Evolutionary conservation across 2,329 filamentous ascomycete species (phyloP).

Genomic region (Fonsecaea monophora): DNA sequence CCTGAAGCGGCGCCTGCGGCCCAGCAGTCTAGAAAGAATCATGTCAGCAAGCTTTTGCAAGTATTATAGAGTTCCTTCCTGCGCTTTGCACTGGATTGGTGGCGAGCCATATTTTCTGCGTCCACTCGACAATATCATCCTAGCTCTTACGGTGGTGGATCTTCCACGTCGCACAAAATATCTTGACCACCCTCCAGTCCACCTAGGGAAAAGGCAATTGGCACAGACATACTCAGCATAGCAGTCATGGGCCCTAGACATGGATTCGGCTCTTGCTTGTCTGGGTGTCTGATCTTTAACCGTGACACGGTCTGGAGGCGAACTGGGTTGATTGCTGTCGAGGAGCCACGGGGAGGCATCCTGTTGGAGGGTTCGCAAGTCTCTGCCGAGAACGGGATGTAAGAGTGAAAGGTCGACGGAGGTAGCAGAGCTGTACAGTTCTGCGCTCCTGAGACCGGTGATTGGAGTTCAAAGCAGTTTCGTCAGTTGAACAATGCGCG

Average conservation of each 20-base stretch:
- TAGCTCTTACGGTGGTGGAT: background rate
- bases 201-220: background rate
- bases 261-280: conserved; percentile 67
- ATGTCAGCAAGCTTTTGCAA: conserved; percentile 25
- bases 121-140: background rate
- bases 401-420: background rate
- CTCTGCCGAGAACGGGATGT: background rate
- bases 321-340: conserved; percentile 54
- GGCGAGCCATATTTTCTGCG: background rate
- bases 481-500: background rate
- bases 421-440: background rate
- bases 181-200: background rate
- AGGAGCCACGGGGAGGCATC: conserved; percentile 54
- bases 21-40: conserved; percentile 52
- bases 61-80: background rate
- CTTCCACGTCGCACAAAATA: background rate
- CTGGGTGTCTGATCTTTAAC: conserved; percentile 69
- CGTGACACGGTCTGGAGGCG: conserved; percentile 57
- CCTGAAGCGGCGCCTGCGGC: conserved; percentile 51
- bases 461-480: background rate
- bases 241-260: conserved; percentile 71
- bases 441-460: background rate
- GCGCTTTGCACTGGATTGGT: background rate
- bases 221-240: conserved; percentile 64
- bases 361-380: conserved; percentile 22